Conservation (phyloP, 1,284 basidiomycete species). For the Moesziomyces aphidis region DNA sequence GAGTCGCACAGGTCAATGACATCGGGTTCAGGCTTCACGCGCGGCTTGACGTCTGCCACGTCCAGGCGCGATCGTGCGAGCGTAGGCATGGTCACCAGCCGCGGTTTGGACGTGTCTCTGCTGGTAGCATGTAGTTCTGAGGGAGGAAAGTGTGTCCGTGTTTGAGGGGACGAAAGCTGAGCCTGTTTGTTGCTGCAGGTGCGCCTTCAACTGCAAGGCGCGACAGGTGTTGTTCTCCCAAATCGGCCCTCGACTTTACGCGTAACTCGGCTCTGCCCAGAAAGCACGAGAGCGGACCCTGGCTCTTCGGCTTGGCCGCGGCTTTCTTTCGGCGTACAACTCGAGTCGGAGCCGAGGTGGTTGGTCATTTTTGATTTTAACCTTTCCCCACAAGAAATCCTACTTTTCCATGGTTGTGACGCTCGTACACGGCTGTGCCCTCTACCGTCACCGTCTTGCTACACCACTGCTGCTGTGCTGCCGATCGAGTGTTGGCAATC, state of each 20-base stretch:
- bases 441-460: neutral
- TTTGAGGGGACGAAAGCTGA: neutral
- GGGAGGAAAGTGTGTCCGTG: neutral
- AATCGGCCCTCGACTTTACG: neutral
- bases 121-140: neutral
- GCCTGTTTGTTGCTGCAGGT: neutral
- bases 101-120: neutral
- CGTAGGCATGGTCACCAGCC: neutral
- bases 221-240: neutral
- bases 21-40: constrained; percentile 16
- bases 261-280: neutral
- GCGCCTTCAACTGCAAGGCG: neutral
- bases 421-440: too few species aligned
- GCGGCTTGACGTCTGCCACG: constrained; percentile 4
- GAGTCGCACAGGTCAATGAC: constrained; percentile 40
- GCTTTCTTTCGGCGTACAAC: neutral
- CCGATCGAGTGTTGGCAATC: neutral
- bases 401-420: neutral
- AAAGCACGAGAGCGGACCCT: too few species aligned
- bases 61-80: neutral
- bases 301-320: too few species aligned
- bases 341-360: neutral
- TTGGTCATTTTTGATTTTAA: too few species aligned
- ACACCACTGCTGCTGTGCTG: neutral
- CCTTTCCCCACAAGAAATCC: neutral